phyloP scores from a whole-genome alignment of 2,329 filamentous ascomycete species.

The Periconia sp. region DNA sequence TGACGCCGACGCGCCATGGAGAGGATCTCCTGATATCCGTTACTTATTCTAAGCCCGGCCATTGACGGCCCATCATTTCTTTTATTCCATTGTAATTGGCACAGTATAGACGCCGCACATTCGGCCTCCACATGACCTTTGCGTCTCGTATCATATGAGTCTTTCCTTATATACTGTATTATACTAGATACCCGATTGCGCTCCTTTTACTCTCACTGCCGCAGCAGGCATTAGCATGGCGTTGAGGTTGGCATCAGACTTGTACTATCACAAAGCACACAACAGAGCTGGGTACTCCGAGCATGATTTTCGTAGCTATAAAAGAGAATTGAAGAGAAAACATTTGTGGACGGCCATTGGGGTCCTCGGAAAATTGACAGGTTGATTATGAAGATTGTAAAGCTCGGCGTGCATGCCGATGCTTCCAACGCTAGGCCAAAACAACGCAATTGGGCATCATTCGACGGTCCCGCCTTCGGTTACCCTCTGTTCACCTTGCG shows the following conservation, averaged over 20 bases:
- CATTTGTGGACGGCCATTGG: neutral
- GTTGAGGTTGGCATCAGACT: neutral
- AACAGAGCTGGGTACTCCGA: neutral
- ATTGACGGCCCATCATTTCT: conserved; percentile 5
- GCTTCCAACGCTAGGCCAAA: neutral
- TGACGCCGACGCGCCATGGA: conserved; percentile 71
- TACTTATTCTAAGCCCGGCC: conserved; percentile 24
- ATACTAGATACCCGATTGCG: neutral
- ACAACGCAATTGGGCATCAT: neutral
- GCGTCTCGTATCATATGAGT: neutral
- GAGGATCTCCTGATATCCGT: conserved; percentile 65
- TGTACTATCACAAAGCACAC: neutral
- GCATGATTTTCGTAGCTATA: neutral
- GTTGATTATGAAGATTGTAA: neutral
- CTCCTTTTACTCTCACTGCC: neutral
- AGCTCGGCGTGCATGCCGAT: neutral
- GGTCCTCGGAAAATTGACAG: neutral
- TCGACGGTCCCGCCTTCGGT: neutral
- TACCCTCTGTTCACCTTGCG: too few species aligned
- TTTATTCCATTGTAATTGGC: neutral
- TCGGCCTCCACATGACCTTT: neutral
- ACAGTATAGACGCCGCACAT: neutral
- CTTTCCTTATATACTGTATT: neutral
- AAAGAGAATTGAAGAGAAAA: too few species aligned
- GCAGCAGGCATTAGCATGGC: neutral